Conservation (phyloP, 2,329 filamentous ascomycete genomes). For the Ophiostoma perfectum region DNA sequence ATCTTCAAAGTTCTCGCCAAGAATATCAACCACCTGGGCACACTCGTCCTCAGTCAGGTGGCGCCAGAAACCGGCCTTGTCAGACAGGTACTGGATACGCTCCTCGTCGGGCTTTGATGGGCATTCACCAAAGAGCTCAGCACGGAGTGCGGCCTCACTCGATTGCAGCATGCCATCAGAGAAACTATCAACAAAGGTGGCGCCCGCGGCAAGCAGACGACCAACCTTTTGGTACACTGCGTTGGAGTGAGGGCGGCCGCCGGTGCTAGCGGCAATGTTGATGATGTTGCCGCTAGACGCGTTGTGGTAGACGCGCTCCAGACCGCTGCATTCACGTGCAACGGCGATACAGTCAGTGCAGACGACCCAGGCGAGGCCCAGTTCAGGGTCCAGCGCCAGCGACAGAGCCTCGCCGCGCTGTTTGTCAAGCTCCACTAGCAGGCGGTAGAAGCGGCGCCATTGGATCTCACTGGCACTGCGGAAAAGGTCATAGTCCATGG, state of each 20-base stretch:
- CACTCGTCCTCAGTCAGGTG: conserved; percentile 80
- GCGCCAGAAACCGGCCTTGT: conserved; percentile 69
- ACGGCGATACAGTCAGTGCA: conserved; percentile 76
- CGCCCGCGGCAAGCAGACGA: conserved; percentile 62
- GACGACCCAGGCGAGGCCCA: conserved; percentile 74
- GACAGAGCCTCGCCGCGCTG: conserved; percentile 77
- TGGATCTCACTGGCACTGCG: conserved; percentile 69
- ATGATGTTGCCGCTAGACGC: conserved; percentile 37
- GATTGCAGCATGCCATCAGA: conserved; percentile 63
- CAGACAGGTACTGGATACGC: conserved; percentile 71
- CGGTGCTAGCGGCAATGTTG: not conserved
- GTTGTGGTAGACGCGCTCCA: conserved; percentile 74
- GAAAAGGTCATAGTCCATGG: conserved; percentile 71
- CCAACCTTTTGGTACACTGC: conserved; percentile 48
- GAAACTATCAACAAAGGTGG: conserved; percentile 65
- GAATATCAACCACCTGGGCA: conserved; percentile 58
- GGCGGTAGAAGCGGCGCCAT: conserved; percentile 84
- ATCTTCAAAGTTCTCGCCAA: conserved; percentile 61
- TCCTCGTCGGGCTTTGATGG: conserved; percentile 64
- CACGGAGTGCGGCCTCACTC: conserved; percentile 61
- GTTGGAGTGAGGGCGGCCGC: not conserved
- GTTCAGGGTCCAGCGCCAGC: conserved; percentile 64
- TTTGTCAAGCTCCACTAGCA: conserved; percentile 80
- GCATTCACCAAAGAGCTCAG: conserved; percentile 69
- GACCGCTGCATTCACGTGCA: conserved; percentile 69